phyloP scores from a whole-genome alignment of 805 yeast genomes.

The Metschnikowia bowlesiae region DNA sequence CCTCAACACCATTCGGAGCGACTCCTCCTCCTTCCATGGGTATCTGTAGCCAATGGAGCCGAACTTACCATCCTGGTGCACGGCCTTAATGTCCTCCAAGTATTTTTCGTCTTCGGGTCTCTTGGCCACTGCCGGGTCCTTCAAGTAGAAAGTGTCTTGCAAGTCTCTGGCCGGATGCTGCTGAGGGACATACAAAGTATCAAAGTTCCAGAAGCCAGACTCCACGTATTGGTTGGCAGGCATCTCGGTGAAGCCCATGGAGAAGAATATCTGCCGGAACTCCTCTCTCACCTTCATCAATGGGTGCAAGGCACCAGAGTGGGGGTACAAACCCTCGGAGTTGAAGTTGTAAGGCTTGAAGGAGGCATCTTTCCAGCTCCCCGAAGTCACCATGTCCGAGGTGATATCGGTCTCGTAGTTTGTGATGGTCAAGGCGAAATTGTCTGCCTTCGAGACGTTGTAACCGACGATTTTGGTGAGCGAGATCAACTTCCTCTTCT shows the following conservation, averaged over 20 bases:
- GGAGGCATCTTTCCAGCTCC: conserved; percentile 74
- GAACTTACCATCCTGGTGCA: conserved; percentile 84
- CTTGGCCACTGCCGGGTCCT: conserved; percentile 81
- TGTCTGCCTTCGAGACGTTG: conserved; percentile 72
- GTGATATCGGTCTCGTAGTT: conserved; percentile 91
- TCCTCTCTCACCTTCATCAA: conserved; percentile 95
- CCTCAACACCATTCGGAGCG: conserved; percentile 87
- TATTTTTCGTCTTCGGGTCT: conserved; percentile 78
- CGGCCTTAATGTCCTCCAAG: conserved; percentile 72
- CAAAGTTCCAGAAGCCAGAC: conserved; percentile 98
- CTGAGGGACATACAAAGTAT: conserved; percentile 94
- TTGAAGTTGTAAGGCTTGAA: conserved; percentile 96
- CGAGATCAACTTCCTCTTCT: conserved; percentile 83
- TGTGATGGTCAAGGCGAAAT: conserved; percentile 76
- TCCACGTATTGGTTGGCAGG: conserved; percentile 98
- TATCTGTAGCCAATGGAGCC: conserved; percentile 98
- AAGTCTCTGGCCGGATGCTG: conserved; percentile 99
- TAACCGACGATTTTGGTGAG: conserved; percentile 73
- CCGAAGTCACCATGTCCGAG: conserved; percentile 80
- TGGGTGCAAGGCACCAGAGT: conserved; percentile 94
- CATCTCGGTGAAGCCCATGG: conserved; percentile 98
- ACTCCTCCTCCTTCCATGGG: conserved; percentile 92
- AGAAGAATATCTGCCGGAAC: conserved; percentile 94
- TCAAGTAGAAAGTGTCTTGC: conserved; percentile 96
- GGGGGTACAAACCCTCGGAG: conserved; percentile 86